Percentiles rank a stretch among this genome's conserved stretches.
Conservation (phyloP, 106 monocot genomes). For the Dendrobium nobile region DNA sequence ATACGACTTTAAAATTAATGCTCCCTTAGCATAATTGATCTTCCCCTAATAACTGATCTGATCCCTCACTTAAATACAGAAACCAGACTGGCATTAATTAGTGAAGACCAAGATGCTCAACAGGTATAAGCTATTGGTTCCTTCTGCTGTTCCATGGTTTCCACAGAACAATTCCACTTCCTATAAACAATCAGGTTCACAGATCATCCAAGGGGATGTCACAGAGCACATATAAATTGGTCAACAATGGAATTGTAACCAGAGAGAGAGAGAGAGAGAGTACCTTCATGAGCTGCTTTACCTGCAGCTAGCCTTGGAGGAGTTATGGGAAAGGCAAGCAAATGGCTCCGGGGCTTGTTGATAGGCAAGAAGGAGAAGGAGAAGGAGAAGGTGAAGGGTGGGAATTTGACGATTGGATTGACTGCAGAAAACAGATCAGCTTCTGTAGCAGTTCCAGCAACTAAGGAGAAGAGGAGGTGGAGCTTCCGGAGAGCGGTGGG, state of each 20-base stretch:
- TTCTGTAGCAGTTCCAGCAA: background rate
- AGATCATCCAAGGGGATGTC: background rate
- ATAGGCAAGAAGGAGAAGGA: slow-evolving; percentile 38
- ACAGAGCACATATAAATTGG: slow-evolving; percentile 5
- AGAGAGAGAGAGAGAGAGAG: background rate
- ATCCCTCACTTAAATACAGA: background rate
- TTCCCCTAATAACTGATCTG: background rate
- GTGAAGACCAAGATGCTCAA: background rate
- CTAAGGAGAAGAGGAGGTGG: slow-evolving; percentile 61
- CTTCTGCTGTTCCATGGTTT: slow-evolving; percentile 1
- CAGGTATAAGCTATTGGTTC: background rate
- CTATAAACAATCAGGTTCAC: background rate
- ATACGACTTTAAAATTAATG: background rate
- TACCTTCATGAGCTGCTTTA: background rate
- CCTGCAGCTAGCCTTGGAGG: slow-evolving; percentile 2
- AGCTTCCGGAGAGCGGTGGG: slow-evolving; percentile 38
- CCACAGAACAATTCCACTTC: background rate
- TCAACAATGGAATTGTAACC: background rate
- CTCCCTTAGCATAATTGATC: background rate
- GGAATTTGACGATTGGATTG: background rate
- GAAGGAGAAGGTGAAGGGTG: background rate
- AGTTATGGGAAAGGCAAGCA: slow-evolving; percentile 42
- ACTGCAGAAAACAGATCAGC: background rate
- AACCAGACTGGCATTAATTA: background rate
- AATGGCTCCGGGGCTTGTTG: slow-evolving; percentile 45